Evolutionary conservation across 306 rosid species (phyloP), one percentile per base, ranked within the genome.

Genomic region (Sophora flavescens): DNA sequence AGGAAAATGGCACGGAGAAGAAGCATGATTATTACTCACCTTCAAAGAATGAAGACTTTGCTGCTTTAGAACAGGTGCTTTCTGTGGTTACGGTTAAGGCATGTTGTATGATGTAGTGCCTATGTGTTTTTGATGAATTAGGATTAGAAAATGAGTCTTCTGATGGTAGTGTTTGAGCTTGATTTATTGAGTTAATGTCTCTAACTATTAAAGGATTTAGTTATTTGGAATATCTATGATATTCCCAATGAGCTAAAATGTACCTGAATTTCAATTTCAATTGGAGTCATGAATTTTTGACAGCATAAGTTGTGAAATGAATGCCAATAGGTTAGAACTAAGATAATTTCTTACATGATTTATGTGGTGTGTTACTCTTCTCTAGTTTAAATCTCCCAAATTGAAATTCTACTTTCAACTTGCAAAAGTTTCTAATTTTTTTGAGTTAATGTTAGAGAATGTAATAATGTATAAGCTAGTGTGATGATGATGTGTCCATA

Each of bases 1-100:
- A 72, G 77, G 93, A 84, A 73, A 88, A 86, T 80, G 90, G 75
- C 41, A 18, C 69, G 89, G 92, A 89, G 77, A 86, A 38, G 79
- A 85, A 81, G 64, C 85, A 78, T 59, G 89, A 86, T 9, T 89
- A 84, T 70, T 84, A 76, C 81, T 80, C 86, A 30, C 72, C 92
- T 48, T 80, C 92, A 67, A 88, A 91, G 39, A 86, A 91, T 79
- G 99, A 96, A 62, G 98, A 96, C 78, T 96, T 96, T 76, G 58
- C 93, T 74, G 92, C 98, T 80, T 84, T 96, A 82, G 99, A 96
- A 80, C 99, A 92, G 99, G 99, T 96, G 78, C 50, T 82, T 72
- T 77, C 17, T 76, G 71, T 74, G 26, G 45, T 75, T 64, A 64
- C 68, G 61, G 32, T 81, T 15, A n/a, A 22, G 45, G 63, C 73